Percentiles rank a stretch among this genome's conserved stretches.
These are phyloP conservation scores for Magnusiomyces suaveolens DNA, from an alignment of 1,139 yeast species.

Conservation along the genomic window DNA sequence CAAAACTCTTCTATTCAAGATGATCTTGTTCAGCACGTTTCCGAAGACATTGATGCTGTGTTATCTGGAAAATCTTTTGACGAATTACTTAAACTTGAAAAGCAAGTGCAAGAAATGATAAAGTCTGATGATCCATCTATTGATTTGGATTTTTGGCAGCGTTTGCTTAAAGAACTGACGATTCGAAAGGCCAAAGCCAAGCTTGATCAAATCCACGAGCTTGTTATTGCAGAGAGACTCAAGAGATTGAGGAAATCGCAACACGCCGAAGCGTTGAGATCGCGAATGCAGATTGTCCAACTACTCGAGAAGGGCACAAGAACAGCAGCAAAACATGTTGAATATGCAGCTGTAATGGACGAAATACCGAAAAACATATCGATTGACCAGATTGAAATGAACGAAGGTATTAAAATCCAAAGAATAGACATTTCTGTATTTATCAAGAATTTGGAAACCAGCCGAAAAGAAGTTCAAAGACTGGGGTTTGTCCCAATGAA, in stretches of 20 bases:
- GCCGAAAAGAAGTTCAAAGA: conserved; percentile 1
- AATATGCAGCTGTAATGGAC: conserved; percentile 17
- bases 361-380: conserved; percentile 3
- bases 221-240: conserved; percentile 17
- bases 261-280: conserved; percentile 13
- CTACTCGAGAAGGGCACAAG: conserved; percentile 3
- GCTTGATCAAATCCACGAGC: conserved; percentile 17
- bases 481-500: conserved; percentile 11
- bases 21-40: conserved; percentile 20
- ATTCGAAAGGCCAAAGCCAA: conserved; percentile 21
- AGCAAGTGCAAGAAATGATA: conserved; percentile 22
- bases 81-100: conserved; percentile 24
- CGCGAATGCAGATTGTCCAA: conserved; percentile 9
- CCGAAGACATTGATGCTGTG: conserved; percentile 27
- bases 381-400: not conserved
- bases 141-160: conserved; percentile 31
- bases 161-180: conserved; percentile 22
- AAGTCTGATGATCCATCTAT: conserved; percentile 18
- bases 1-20: conserved; percentile 8
- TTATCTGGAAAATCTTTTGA: conserved; percentile 23
- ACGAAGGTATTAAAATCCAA: conserved; percentile 3
- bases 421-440: not conserved
- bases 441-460: conserved; percentile 1
- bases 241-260: conserved; percentile 15
- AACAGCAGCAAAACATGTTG: conserved; percentile 2